A percentile compares a stretch with the other conserved stretches of the same genome.
These are phyloP conservation scores for Aspergillus incahuasiensis DNA, from an alignment of 495 filamentous ascomycete species.

Conservation along the genomic window DNA sequence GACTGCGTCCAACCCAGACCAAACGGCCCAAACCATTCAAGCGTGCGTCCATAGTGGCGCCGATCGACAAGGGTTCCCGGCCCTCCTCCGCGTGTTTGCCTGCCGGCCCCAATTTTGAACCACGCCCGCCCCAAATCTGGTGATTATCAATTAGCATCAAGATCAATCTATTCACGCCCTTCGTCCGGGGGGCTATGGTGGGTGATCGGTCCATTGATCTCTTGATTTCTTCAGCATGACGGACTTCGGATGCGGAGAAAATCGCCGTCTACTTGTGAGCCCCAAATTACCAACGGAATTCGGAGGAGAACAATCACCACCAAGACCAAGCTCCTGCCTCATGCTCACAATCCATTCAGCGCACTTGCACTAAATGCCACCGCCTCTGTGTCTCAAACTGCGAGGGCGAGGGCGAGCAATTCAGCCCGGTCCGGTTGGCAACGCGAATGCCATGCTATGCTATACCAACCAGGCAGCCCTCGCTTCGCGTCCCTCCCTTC, in stretches of 20 bases:
- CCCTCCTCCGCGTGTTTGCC: background rate
- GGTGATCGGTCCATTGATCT: background rate
- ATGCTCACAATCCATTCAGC: background rate
- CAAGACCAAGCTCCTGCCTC: background rate
- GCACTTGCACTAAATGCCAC: background rate
- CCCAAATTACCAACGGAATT: background rate
- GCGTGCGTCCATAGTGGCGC: background rate
- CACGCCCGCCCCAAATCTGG: background rate
- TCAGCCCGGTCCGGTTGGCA: background rate
- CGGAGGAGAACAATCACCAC: background rate
- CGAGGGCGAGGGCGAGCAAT: too few relatives aligned
- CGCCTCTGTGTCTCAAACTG: background rate
- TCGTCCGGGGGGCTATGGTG: too few relatives aligned
- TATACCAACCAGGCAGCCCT: background rate
- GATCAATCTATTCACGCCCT: background rate
- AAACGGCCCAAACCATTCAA: background rate
- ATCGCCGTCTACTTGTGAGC: background rate
- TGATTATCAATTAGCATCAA: background rate
- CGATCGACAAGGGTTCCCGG: slow-evolving; percentile 2
- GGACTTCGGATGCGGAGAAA: background rate
- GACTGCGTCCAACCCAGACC: background rate
- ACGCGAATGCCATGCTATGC: too few relatives aligned
- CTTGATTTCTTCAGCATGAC: background rate
- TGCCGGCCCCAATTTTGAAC: background rate
- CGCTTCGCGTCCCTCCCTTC: background rate